phyloP scores from a whole-genome alignment of 2,329 filamentous ascomycete species.

The Fusarium sp. region DNA sequence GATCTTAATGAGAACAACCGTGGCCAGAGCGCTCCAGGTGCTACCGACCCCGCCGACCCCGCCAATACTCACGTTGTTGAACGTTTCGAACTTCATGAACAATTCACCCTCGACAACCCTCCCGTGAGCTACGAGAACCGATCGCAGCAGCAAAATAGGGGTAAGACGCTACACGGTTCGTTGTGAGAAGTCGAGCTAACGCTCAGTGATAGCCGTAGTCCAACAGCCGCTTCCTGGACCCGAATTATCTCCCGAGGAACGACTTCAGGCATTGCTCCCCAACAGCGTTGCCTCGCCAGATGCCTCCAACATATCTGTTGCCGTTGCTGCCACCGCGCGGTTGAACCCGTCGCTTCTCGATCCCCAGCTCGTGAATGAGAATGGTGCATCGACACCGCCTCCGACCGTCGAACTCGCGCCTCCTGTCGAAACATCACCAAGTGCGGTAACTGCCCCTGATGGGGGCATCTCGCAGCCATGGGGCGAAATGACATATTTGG shows the following conservation, averaged over 20 bases:
- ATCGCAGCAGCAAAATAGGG: constrained; percentile 38
- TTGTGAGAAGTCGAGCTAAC: constrained; percentile 16
- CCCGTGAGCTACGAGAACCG: constrained; percentile 57
- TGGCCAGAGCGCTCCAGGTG: constrained; percentile 52
- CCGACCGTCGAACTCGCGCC: constrained; percentile 39
- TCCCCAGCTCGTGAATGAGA: constrained; percentile 54
- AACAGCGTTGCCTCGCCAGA: constrained; percentile 51
- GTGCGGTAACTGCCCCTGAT: constrained; percentile 38
- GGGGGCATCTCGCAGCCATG: constrained; percentile 54
- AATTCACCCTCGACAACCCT: constrained; percentile 65
- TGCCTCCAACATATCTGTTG: constrained; percentile 61
- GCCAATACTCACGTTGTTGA: constrained; percentile 43
- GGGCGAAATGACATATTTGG: constrained; percentile 62
- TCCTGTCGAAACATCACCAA: constrained; percentile 36
- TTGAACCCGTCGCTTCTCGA: constrained; percentile 64
- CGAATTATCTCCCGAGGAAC: constrained; percentile 58
- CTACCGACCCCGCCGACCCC: constrained; percentile 44
- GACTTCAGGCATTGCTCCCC: constrained; percentile 57
- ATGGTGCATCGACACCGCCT: constrained; percentile 45
- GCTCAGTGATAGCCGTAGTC: constrained; percentile 22
- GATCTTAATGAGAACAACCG: constrained; percentile 69
- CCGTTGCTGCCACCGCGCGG: constrained; percentile 64
- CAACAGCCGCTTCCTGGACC: constrained; percentile 42
- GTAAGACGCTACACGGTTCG: constrained; percentile 29
- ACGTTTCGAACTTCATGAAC: constrained; percentile 64